These are phyloP conservation scores for Blumeria graminis DNA, from an alignment of 2,329 filamentous ascomycete genomes.

Conservation along the genomic window DNA sequence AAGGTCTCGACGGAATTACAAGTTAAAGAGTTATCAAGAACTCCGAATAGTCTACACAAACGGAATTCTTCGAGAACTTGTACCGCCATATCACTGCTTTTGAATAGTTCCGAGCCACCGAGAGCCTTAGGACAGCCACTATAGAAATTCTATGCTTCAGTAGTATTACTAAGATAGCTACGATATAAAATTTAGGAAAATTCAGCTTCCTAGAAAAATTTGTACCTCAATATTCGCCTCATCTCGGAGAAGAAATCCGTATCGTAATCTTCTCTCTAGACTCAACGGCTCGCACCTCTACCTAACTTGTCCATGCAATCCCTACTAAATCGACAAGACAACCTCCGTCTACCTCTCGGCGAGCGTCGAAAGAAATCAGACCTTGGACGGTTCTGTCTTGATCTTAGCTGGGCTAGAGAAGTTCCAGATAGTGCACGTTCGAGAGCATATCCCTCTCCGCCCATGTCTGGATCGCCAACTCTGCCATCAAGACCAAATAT, in stretches of 20 bases:
- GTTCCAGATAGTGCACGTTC: constrained; percentile 29
- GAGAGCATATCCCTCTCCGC: constrained; percentile 45
- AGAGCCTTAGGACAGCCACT: too few relatives aligned
- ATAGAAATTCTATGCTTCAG: background rate
- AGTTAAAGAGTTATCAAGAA: too few relatives aligned
- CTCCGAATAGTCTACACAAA: too few relatives aligned
- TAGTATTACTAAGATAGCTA: background rate
- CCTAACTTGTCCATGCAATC: constrained; percentile 27
- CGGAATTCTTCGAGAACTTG: too few relatives aligned
- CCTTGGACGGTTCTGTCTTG: constrained; percentile 28
- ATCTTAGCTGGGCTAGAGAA: constrained; percentile 30
- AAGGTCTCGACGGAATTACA: background rate
- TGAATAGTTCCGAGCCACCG: too few relatives aligned
- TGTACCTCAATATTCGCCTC: background rate
- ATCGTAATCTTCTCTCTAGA: background rate
- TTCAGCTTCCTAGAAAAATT: background rate
- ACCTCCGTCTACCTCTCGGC: constrained; percentile 22
- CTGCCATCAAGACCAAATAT: constrained; percentile 32
- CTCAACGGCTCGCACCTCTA: background rate
- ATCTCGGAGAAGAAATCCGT: background rate
- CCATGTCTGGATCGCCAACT: constrained; percentile 47
- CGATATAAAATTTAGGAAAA: background rate
- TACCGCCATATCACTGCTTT: too few relatives aligned
- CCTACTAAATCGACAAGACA: constrained; percentile 21
- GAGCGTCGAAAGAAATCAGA: constrained; percentile 33